Percentiles rank a stretch among this genome's conserved stretches.
Conservation (phyloP, 208 protist genomes). For the Leishmania gerbilli region DNA sequence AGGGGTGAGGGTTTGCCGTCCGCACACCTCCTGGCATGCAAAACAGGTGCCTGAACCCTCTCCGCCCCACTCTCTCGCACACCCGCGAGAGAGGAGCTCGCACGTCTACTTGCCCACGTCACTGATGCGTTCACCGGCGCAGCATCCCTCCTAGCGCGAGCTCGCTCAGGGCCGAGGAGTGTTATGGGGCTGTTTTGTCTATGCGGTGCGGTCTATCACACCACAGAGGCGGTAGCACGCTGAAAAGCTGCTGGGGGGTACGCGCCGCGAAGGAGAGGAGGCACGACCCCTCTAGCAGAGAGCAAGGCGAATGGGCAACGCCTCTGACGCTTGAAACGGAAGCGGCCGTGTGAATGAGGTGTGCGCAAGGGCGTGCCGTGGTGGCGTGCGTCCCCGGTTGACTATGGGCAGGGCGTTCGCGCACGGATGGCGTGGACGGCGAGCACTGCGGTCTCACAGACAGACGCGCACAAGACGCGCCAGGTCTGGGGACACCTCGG, state of each 20-base stretch:
- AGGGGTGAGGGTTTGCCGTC: neutral
- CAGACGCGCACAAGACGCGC: neutral
- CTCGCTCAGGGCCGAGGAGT: neutral
- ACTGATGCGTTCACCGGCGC: neutral
- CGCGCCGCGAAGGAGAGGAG: neutral
- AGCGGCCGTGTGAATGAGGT: neutral
- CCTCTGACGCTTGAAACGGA: neutral
- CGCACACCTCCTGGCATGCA: neutral
- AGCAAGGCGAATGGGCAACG: neutral
- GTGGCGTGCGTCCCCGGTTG: neutral
- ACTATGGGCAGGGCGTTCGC: neutral
- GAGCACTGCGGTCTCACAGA: neutral
- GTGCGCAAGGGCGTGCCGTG: neutral
- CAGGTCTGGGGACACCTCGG: constrained; percentile 53
- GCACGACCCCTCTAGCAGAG: neutral
- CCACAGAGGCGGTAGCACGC: neutral
- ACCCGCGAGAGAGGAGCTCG: neutral
- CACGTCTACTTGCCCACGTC: neutral
- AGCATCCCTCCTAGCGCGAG: neutral
- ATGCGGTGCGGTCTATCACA: neutral
- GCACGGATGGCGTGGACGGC: neutral
- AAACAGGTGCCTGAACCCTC: neutral
- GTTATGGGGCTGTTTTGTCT: neutral
- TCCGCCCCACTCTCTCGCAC: neutral
- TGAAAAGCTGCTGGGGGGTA: too few species aligned